phyloP scores from a whole-genome alignment of 495 filamentous ascomycete genomes.

The Hypoxylon subgilvum region DNA sequence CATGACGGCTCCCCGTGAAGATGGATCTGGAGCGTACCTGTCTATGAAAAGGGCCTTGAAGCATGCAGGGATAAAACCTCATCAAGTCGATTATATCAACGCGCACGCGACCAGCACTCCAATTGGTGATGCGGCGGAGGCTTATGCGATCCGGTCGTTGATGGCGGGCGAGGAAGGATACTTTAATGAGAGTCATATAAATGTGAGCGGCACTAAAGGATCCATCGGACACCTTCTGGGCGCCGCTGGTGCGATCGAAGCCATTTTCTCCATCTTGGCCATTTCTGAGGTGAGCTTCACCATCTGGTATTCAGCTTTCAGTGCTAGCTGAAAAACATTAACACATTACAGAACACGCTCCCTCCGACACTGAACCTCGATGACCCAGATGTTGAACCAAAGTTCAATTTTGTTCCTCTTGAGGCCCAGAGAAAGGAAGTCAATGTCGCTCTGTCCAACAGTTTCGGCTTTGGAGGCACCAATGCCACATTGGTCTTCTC shows the following conservation, averaged over 20 bases:
- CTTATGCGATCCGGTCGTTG: conserved; percentile 76
- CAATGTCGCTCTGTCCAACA: conserved; percentile 84
- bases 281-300: conserved; percentile 69
- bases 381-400: conserved; percentile 69
- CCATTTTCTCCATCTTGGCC: conserved; percentile 79
- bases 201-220: conserved; percentile 92
- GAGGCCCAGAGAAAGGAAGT: conserved; percentile 71
- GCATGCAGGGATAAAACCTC: conserved; percentile 71
- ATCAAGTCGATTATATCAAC: conserved; percentile 87
- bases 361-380: conserved; percentile 89
- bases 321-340: conserved; percentile 11
- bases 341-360: conserved; percentile 66
- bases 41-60: conserved; percentile 86
- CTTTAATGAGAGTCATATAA: conserved; percentile 66
- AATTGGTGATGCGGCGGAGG: conserved; percentile 88
- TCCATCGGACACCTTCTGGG: conserved; percentile 91
- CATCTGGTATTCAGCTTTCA: neutral
- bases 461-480: conserved; percentile 97
- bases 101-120: conserved; percentile 90
- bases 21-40: conserved; percentile 78
- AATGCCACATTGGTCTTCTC: conserved; percentile 89
- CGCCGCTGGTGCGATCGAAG: conserved; percentile 87
- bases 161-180: conserved; percentile 76
- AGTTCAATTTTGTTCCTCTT: conserved; percentile 86
- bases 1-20: conserved; percentile 84